Conservation (phyloP, 1,284 basidiomycete genomes). For the Golubevia sp. region DNA sequence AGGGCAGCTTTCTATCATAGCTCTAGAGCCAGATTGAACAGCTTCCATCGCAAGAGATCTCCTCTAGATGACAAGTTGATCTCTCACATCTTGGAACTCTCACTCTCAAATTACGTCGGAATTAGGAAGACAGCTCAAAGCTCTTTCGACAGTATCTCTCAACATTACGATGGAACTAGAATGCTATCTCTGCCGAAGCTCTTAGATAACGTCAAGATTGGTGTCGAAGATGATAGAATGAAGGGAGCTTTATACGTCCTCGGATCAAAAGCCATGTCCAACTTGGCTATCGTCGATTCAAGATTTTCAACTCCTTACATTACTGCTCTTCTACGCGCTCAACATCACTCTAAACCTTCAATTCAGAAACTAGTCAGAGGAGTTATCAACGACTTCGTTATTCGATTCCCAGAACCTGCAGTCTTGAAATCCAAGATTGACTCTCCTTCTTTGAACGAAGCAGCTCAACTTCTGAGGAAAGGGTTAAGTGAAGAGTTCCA, state of each 20-base stretch:
- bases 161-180: slow-evolving; percentile 47
- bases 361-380: slow-evolving; percentile 54
- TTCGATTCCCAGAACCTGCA: slow-evolving; percentile 39
- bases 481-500: background rate
- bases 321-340: slow-evolving; percentile 35
- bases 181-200: slow-evolving; percentile 38
- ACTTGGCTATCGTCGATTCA: slow-evolving; percentile 39
- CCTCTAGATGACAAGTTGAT: slow-evolving; percentile 38
- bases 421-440: slow-evolving; percentile 28
- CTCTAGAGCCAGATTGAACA: slow-evolving; percentile 39
- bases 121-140: slow-evolving; percentile 51
- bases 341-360: slow-evolving; percentile 54
- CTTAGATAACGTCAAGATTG: slow-evolving; percentile 19
- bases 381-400: slow-evolving; percentile 40
- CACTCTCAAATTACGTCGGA: slow-evolving; percentile 48
- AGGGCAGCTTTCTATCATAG: slow-evolving; percentile 48
- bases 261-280: slow-evolving; percentile 28
- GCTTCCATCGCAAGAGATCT: slow-evolving; percentile 37
- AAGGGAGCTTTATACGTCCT: slow-evolving; percentile 57
- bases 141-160: slow-evolving; percentile 37
- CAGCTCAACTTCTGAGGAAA: slow-evolving; percentile 14
- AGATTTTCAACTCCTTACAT: slow-evolving; percentile 34
- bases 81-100: slow-evolving; percentile 38
- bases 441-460: slow-evolving; percentile 20
- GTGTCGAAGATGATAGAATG: slow-evolving; percentile 36